A percentile compares a stretch with the other conserved stretches of the same genome.
Evolutionary conservation across 208 protist genomes (phyloP).

Genomic region (Trypanosoma cruzi): DNA sequence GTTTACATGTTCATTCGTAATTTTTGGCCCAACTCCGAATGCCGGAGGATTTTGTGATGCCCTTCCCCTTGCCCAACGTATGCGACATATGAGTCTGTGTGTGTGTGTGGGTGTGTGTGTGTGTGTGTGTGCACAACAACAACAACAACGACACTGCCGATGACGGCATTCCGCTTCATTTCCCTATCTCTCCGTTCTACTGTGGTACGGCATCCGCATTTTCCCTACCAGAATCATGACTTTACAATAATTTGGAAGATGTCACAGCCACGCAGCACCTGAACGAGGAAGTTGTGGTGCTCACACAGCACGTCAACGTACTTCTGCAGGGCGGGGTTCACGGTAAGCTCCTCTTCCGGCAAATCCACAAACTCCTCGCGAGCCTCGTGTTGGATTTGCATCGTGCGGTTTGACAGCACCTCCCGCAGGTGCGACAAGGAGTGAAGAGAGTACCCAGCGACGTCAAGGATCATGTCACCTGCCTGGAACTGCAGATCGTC

Average conservation of each 20-base stretch:
- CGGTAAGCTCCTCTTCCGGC: conserved; percentile 53
- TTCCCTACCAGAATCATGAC: conserved; percentile 30
- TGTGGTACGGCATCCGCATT: not conserved
- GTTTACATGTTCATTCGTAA: too few species aligned
- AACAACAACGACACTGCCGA: too few species aligned
- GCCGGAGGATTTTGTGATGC: too few species aligned
- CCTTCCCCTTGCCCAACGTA: too few species aligned
- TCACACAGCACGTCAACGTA: conserved; percentile 87
- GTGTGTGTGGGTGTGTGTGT: too few species aligned
- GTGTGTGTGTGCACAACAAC: too few species aligned
- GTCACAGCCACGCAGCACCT: conserved; percentile 85
- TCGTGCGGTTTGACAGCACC: conserved; percentile 68
- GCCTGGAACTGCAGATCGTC: conserved; percentile 84
- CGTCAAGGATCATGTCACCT: conserved; percentile 89
- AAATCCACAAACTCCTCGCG: conserved; percentile 73
- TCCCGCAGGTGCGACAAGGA: conserved; percentile 86
- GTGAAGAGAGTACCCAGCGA: conserved; percentile 80
- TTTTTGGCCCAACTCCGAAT: too few species aligned
- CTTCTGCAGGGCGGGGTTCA: conserved; percentile 82
- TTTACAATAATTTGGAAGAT: conserved; percentile 89
- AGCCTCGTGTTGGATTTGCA: conserved; percentile 87
- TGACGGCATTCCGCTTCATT: too few species aligned
- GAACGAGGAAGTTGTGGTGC: conserved; percentile 89
- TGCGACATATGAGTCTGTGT: too few species aligned
- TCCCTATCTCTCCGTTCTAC: too few species aligned